Conservation (phyloP, 1,284 basidiomycete genomes). For the Boletus semigastroideus region DNA sequence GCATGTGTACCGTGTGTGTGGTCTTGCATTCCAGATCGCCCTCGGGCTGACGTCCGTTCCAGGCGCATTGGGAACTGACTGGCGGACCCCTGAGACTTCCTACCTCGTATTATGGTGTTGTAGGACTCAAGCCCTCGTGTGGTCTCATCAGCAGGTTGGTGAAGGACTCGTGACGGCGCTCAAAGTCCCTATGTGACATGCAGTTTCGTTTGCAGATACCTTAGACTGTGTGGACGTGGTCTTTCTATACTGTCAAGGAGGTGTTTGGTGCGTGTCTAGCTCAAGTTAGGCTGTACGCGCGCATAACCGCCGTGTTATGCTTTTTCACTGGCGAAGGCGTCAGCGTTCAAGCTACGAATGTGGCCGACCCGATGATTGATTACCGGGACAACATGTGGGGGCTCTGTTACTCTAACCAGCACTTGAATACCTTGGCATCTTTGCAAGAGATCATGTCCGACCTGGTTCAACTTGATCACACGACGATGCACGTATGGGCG, state of each 20-base stretch:
- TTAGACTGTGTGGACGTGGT: slow-evolving; percentile 90
- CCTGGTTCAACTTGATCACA: no score
- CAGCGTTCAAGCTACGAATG: no score
- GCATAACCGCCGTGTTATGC: no score
- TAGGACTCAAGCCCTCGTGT: slow-evolving; percentile 94
- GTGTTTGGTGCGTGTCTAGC: slow-evolving; percentile 57
- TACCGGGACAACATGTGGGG: no score
- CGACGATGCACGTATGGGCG: no score
- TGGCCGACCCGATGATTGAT: no score
- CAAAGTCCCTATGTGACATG: slow-evolving; percentile 67
- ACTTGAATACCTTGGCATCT: no score
- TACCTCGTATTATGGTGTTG: slow-evolving; percentile 90
- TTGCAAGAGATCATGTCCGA: no score
- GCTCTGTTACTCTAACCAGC: no score
- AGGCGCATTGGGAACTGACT: slow-evolving; percentile 88
- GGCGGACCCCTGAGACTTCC: slow-evolving; percentile 94
- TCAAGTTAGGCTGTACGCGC: not conserved
- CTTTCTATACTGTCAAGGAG: slow-evolving; percentile 47
- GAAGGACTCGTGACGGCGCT: slow-evolving; percentile 13
- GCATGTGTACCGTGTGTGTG: slow-evolving; percentile 76
- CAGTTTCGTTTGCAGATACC: slow-evolving; percentile 94
- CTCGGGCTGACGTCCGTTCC: slow-evolving; percentile 13
- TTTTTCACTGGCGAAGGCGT: no score
- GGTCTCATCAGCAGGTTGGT: slow-evolving; percentile 83
- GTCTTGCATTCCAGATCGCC: not conserved